These are phyloP conservation scores for thale cress (Arabidopsis thaliana) DNA, from an alignment of 345 rosid genomes.

Conservation along the genomic window DNA sequence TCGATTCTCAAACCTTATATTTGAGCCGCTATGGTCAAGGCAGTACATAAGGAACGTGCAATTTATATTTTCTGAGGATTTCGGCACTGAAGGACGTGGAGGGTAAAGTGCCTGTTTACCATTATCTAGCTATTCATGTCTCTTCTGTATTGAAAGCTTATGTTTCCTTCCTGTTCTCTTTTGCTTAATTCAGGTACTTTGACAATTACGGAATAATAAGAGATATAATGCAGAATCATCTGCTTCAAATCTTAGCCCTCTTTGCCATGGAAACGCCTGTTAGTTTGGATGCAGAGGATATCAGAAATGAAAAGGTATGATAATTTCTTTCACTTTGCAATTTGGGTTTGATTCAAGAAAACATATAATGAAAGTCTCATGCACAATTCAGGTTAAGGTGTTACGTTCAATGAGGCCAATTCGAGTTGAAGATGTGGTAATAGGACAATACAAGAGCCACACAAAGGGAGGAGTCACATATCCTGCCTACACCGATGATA, in stretches of 20 bases:
- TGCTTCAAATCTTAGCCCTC: constrained; percentile 96
- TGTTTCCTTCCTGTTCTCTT: neutral
- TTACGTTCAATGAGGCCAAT: constrained; percentile 94
- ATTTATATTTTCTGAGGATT: constrained; percentile 93
- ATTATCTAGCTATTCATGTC: neutral
- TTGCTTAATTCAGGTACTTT: constrained; percentile 65
- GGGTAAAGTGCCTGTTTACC: constrained; percentile 61
- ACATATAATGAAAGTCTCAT: constrained; percentile 18
- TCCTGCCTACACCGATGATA: constrained; percentile 90
- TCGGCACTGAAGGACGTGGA: constrained; percentile 99
- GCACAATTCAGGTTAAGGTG: constrained; percentile 78
- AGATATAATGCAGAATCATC: constrained; percentile 99
- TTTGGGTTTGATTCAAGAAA: constrained; percentile 23
- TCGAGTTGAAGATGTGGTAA: constrained; percentile 73
- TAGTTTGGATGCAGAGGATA: constrained; percentile 97
- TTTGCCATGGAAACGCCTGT: constrained; percentile 99
- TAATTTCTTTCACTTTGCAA: neutral
- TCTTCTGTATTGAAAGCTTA: constrained; percentile 8
- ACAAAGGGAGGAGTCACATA: constrained; percentile 75
- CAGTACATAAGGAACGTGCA: constrained; percentile 94
- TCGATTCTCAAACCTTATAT: constrained; percentile 97
- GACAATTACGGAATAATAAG: constrained; percentile 94
- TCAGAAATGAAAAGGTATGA: constrained; percentile 90
- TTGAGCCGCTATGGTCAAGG: constrained; percentile 96
- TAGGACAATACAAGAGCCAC: constrained; percentile 97